Conservation (phyloP, 495 filamentous ascomycete genomes). For the Hypoxylon cercidicola region DNA sequence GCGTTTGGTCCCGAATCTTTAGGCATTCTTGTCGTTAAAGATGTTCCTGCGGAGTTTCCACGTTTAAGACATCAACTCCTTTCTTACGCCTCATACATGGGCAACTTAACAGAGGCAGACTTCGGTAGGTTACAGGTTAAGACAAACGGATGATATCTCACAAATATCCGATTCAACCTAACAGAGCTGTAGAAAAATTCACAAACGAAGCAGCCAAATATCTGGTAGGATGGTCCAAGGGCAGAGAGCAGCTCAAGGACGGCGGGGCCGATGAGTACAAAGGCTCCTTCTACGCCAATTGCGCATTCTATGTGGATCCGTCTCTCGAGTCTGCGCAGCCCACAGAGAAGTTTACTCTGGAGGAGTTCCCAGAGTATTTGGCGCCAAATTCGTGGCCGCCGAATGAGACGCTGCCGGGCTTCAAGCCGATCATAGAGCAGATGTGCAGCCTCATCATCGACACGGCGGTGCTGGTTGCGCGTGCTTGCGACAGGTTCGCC, state of each 20-base stretch:
- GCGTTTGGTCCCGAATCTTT: slow-evolving; percentile 93
- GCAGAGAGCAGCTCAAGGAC: slow-evolving; percentile 92
- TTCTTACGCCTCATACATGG: slow-evolving; percentile 89
- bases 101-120: slow-evolving; percentile 76
- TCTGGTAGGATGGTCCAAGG: slow-evolving; percentile 79
- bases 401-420: slow-evolving; percentile 72
- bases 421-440: slow-evolving; percentile 74
- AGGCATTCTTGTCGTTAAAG: slow-evolving; percentile 91
- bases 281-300: slow-evolving; percentile 97
- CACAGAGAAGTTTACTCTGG: slow-evolving; percentile 65
- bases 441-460: slow-evolving; percentile 90
- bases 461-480: slow-evolving; percentile 84
- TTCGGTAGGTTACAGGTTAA: slow-evolving; percentile 71
- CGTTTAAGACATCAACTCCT: slow-evolving; percentile 76
- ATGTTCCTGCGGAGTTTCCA: slow-evolving; percentile 76
- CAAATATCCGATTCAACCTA: slow-evolving; percentile 17
- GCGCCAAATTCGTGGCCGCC: slow-evolving; percentile 86
- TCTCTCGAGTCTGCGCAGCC: slow-evolving; percentile 67
- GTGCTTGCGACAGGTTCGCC: slow-evolving; percentile 88
- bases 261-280: slow-evolving; percentile 92
- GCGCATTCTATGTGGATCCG: slow-evolving; percentile 85
- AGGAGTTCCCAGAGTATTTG: slow-evolving; percentile 68
- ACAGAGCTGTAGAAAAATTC: slow-evolving; percentile 59
- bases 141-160: background rate
- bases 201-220: slow-evolving; percentile 73